Conservation (phyloP, 176 grass and related monocot species). For the Hordeum vulgare region MorexV3_pseudomolecules_assembly NC_058524.1:532779468-532779967, state of each 20-base stretch:
- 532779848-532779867: background rate
- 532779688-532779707: background rate
- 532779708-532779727: background rate
- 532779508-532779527: background rate
- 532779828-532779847: background rate
- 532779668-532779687: background rate
- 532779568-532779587: constrained; percentile 79
- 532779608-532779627: constrained; percentile 39
- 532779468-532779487: constrained; percentile 89
- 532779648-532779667: constrained; percentile 22
- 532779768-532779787: background rate
- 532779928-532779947: constrained; percentile 28
- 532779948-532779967: constrained; percentile 38
- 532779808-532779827: background rate
- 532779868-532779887: background rate
- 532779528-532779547: constrained; percentile 42
- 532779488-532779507: constrained; percentile 48
- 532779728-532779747: background rate
- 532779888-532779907: background rate
- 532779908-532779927: constrained; percentile 42
- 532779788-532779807: too few species aligned
- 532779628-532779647: constrained; percentile 50
- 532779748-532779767: background rate
- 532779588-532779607: constrained; percentile 99
- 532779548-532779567: constrained; percentile 35